phyloP scores from a whole-genome alignment of 345 rosid genomes.

The Syzygium aromaticum region DNA sequence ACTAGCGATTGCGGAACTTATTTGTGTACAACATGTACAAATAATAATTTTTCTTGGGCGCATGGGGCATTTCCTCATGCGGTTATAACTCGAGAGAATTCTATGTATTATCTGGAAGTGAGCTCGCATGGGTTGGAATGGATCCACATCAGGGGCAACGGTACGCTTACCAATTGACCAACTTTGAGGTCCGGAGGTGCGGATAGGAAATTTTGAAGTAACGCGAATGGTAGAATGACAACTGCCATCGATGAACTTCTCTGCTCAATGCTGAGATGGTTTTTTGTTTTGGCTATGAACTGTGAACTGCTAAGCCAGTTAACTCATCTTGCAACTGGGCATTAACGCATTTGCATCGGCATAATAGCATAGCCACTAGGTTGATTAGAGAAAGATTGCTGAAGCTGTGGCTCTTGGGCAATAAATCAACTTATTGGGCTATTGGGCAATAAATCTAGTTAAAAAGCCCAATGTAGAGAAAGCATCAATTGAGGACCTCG shows the following conservation, averaged over 20 bases:
- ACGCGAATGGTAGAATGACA: not conserved
- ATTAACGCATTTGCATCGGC: not conserved
- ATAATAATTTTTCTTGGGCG: not conserved
- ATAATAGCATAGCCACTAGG: not conserved
- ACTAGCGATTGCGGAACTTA: not conserved
- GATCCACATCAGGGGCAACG: not conserved
- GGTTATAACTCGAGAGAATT: not conserved
- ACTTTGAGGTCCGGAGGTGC: not conserved
- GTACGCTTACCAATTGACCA: not conserved
- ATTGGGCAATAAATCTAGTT: not conserved
- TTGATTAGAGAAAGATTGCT: not conserved
- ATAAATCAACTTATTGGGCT: not conserved
- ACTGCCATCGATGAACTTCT: not conserved
- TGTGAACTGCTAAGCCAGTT: not conserved
- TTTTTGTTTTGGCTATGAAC: not conserved
- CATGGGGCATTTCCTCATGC: not conserved
- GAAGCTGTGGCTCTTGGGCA: not conserved
- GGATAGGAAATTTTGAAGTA: not conserved
- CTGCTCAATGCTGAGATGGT: not conserved
- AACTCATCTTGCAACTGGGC: not conserved
- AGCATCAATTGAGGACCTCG: not conserved
- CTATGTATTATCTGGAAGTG: not conserved
- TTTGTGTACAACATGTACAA: not conserved
- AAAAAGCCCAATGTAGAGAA: too few species aligned
- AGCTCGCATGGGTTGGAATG: not conserved